Evolutionary conservation across 768 basidiomycete genomes (phyloP).

Genomic region (Tricholoma furcatifolium): DNA sequence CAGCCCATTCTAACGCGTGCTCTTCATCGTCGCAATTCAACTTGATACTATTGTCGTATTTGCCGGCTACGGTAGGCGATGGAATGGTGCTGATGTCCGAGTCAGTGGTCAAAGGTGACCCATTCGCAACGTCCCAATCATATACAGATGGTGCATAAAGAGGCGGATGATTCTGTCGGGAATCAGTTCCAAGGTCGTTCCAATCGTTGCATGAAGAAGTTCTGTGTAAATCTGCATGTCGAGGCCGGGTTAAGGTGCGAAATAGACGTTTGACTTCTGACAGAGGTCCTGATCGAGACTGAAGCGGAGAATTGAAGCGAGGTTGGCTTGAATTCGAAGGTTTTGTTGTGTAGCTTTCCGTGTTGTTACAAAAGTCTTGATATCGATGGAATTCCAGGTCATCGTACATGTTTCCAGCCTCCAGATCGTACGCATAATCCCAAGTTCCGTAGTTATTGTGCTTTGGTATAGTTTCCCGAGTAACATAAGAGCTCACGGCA

Average conservation of each 20-base stretch:
- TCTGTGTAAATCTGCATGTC: slow-evolving; percentile 11
- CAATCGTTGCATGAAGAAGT: background rate
- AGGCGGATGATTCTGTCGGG: background rate
- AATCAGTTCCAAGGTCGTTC: background rate
- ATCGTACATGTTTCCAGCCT: slow-evolving; percentile 9
- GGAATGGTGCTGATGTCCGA: slow-evolving; percentile 14
- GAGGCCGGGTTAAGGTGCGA: slow-evolving; percentile 18
- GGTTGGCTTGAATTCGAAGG: slow-evolving; percentile 20
- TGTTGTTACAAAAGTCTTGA: slow-evolving; percentile 3
- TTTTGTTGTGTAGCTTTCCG: background rate
- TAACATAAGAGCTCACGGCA: slow-evolving; percentile 11
- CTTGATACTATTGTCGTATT: slow-evolving; percentile 8
- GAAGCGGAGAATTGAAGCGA: slow-evolving; percentile 19
- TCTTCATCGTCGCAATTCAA: slow-evolving; percentile 15
- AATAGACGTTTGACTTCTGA: slow-evolving; percentile 21
- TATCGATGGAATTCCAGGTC: slow-evolving; percentile 4
- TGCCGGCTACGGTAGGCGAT: slow-evolving; percentile 10
- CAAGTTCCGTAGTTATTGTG: slow-evolving; percentile 4
- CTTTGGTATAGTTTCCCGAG: slow-evolving; percentile 6
- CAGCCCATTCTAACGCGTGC: slow-evolving; percentile 9
- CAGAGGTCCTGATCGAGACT: slow-evolving; percentile 16
- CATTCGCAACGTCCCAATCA: slow-evolving; percentile 8
- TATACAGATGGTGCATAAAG: slow-evolving; percentile 3
- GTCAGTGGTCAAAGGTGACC: slow-evolving; percentile 27
- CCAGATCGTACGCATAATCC: slow-evolving; percentile 14